Base-by-base conservation (phyloP, 768 basidiomycete genomes). In the Rhodosporidiobolus sp. region DNA sequence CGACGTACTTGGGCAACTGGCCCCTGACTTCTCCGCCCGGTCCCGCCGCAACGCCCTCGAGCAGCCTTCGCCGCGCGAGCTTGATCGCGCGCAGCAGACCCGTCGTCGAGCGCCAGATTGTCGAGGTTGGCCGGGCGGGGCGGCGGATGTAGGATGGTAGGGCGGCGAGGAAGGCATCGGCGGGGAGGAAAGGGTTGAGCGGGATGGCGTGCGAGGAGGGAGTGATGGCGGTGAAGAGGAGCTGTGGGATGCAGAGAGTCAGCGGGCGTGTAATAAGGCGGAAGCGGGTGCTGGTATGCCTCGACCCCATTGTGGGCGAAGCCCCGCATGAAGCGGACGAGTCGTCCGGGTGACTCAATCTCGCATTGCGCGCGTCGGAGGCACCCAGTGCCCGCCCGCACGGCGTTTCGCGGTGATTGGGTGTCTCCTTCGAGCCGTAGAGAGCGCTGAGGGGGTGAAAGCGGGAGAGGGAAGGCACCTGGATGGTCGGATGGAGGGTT, bases 101-200 rank as follows among this genome's bases (percentile, higher is more conserved):
- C 0, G 70, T 64, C 22, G 59, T 48, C 22, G 74, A 72, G 7
- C 69, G 64, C 74, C 74, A 76, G 0, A 76, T 24, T 24, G 67
- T 67, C 24, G 70, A 58, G 1, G 70, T 34, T 7, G 74, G 70
- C 2, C 74, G 63, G 24, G 70, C 62, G 32, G 74, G 70, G 38
- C 59, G 65, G 35, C 71, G 67, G 26, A 65, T 49, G 54, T 43
- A 69, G 28, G 70, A 49, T 6, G 70, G 70, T 49, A 76, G 70
- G 7, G 74, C 54, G 35, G 70, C 52, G 58, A 76, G 67, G 61
- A 76, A 76, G 11, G 70, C 61, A 26, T 49, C 48, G 7, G 74
- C 67, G 1, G 74, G 61, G n/a, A 76, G 70, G 65, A 76, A 76
- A 16, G 74, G 74, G 57, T 72, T 69, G 26, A 67, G 65, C 16